Evolutionary conservation across 352 stramenopile species (phyloP), one percentile per base, ranked within the genome.

Genomic region (Pythium diclinum): DNA sequence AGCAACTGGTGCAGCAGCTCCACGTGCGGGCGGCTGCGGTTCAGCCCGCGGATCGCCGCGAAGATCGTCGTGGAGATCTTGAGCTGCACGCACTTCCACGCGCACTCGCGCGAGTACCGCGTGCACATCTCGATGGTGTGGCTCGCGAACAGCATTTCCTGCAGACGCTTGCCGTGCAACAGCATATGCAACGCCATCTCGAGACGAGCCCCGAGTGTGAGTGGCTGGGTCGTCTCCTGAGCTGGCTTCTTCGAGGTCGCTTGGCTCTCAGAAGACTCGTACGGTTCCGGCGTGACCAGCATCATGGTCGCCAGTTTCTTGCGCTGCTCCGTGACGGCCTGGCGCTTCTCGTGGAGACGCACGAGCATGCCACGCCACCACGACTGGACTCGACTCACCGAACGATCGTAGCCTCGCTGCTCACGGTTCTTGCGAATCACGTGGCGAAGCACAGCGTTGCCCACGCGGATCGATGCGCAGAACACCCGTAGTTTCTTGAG

Each of bases 11-110:
- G 79, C 13, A 99, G 71, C n/a, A 99, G 69, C 65, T 98, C 92
- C 6, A 98, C 73, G 71, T 99, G 97, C 23, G 95, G 96, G 7
- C 94, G 80, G 63, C 92, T 98, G 53, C 96, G 89, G 77, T 99
- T 99, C 68, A 98, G 92, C 11, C 85, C 93, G 42, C 84, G 78
- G 63, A 98, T 96, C 0, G 98, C 82, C 19, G 77, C 82, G 59
- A 97, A 98, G 55, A 99, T 87, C 23, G 95, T 95, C 23, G 84
- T 81, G 19, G 92, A 82, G 36, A 96, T 95, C 59, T 88, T 79
- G 30, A 92, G 72, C 52, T 90, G 69, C 6, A 94, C 78, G 57
- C 98, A 98, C 52, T 88, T 86, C 53, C 83, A 76, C 63, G 94
- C 98, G 72, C 90, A 97, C 68, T 94, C 78, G 13, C 83, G 74